These are phyloP conservation scores for Emiliania huxleyi DNA, from an alignment of 78 protist genomes.

Conservation along the genomic window DNA sequence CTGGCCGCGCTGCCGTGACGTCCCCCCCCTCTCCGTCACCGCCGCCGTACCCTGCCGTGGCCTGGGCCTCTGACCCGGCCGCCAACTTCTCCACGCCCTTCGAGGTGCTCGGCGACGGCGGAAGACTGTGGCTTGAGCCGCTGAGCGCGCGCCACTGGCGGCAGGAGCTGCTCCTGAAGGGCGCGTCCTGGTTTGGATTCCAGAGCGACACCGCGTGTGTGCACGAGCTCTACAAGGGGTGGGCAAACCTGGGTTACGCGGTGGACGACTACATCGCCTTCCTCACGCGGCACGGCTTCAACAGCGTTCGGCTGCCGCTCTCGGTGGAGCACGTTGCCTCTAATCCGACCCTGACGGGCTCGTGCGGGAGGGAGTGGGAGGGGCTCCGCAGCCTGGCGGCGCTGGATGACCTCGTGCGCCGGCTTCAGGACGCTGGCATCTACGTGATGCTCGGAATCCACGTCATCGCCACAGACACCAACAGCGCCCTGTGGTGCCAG, in stretches of 20 bases:
- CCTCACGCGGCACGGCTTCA: conserved; percentile 46
- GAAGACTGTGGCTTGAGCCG: not conserved
- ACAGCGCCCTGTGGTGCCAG: conserved; percentile 28
- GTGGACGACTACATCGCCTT: conserved; percentile 10
- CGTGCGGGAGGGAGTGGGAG: conserved; percentile 36
- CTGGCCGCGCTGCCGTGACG: too few relatives aligned
- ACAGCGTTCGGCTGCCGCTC: conserved; percentile 56
- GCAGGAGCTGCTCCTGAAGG: not conserved
- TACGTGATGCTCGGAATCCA: conserved; percentile 62
- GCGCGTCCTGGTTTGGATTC: not conserved
- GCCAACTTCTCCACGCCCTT: not conserved
- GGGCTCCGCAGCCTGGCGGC: conserved; percentile 45
- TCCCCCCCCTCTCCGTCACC: too few relatives aligned
- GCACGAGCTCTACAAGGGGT: not conserved
- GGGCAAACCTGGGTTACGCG: not conserved
- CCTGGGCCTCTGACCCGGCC: not conserved
- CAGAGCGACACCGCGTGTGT: not conserved
- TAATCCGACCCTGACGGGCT: not conserved
- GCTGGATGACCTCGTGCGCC: conserved; percentile 54
- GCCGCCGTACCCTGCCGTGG: too few relatives aligned
- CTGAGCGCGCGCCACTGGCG: not conserved
- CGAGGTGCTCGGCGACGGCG: not conserved
- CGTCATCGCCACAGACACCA: conserved; percentile 26
- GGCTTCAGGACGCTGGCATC: conserved; percentile 61
- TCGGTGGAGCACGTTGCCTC: not conserved